Conservation (phyloP, 306 rosid genomes). For the Citrullus amarus region DNA sequence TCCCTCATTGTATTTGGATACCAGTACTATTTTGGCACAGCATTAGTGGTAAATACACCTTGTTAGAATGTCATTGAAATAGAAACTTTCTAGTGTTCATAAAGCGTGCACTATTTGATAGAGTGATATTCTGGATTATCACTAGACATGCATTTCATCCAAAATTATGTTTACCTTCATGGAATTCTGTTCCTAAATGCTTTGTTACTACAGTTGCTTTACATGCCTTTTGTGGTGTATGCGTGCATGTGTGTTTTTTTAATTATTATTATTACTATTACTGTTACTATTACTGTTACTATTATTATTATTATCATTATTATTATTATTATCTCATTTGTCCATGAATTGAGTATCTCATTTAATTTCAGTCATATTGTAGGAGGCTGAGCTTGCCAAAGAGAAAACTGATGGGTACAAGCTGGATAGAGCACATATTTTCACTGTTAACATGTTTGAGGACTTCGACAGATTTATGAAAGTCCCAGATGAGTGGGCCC, state of each 20-base stretch:
- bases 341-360: not conserved
- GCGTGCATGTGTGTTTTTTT: too few relatives aligned
- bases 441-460: constrained; percentile 67
- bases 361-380: constrained; percentile 4
- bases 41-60: not conserved
- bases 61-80: not conserved
- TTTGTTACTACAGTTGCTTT: too few relatives aligned
- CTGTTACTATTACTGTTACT: too few relatives aligned
- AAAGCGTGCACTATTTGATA: not conserved
- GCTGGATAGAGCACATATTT: constrained; percentile 66
- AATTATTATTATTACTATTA: too few relatives aligned
- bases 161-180: not conserved
- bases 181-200: not conserved
- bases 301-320: too few relatives aligned
- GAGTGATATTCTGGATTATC: not conserved
- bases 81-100: not conserved
- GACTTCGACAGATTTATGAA: constrained; percentile 77
- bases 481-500: constrained; percentile 86
- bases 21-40: not conserved
- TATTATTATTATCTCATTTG: too few relatives aligned
- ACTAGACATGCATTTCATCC: not conserved
- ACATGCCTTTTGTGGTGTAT: not conserved
- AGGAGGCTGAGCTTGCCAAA: constrained; percentile 94
- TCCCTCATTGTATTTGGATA: not conserved
- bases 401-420: constrained; percentile 87